Evolutionary conservation across 2,329 filamentous ascomycete species (phyloP).

Genomic region (Ustilaginoidea virens): DNA sequence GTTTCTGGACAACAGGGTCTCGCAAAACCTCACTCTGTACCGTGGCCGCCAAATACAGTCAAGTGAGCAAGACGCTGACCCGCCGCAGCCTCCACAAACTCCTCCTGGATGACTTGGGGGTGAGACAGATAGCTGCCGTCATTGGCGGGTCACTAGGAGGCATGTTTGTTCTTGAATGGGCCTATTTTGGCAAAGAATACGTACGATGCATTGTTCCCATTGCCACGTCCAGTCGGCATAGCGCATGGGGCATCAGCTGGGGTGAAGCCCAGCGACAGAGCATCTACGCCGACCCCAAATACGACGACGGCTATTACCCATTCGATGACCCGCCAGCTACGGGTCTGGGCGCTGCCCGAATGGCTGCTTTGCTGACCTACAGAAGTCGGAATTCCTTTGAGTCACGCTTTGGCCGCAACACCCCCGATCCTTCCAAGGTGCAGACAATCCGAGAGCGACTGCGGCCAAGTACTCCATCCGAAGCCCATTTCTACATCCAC

Average conservation of each 20-base stretch:
- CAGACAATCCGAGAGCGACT: slow-evolving; percentile 65
- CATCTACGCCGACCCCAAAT: slow-evolving; percentile 97
- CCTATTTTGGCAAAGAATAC: slow-evolving; percentile 78
- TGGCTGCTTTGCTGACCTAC: slow-evolving; percentile 93
- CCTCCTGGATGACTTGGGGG: slow-evolving; percentile 64
- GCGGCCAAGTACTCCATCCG: slow-evolving; percentile 44
- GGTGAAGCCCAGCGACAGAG: slow-evolving; percentile 77
- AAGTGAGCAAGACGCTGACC: slow-evolving; percentile 10
- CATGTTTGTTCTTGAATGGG: slow-evolving; percentile 85
- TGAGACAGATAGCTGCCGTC: slow-evolving; percentile 62
- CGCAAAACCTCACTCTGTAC: too few species aligned
- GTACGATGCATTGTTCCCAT: slow-evolving; percentile 70
- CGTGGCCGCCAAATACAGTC: too few species aligned
- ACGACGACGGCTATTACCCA: slow-evolving; percentile 88
- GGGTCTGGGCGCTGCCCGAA: slow-evolving; percentile 83
- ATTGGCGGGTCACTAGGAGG: slow-evolving; percentile 77
- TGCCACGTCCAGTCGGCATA: slow-evolving; percentile 71
- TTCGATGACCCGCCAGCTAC: slow-evolving; percentile 76
- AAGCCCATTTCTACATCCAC: slow-evolving; percentile 67
- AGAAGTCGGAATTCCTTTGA: slow-evolving; percentile 95
- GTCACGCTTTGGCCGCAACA: slow-evolving; percentile 85
- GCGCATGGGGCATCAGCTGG: slow-evolving; percentile 85
- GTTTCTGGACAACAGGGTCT: not conserved
- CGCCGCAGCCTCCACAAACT: slow-evolving; percentile 58
- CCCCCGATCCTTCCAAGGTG: slow-evolving; percentile 65